A percentile compares a stretch with the other conserved stretches of the same genome.
These are phyloP conservation scores for Glebionis coronaria DNA, from an alignment of 129 eudicot species.

Conservation along the genomic window DNA sequence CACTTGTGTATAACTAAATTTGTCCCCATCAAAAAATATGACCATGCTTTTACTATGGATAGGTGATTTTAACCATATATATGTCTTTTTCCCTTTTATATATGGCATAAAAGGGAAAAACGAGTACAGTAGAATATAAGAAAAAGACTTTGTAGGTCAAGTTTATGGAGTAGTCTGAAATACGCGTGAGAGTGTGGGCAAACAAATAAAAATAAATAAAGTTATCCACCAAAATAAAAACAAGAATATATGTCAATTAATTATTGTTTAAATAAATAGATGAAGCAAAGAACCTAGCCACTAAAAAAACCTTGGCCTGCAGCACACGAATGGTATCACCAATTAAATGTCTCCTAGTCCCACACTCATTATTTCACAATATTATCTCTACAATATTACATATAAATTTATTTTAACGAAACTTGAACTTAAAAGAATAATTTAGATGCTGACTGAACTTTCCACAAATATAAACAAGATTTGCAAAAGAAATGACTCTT, in stretches of 20 bases:
- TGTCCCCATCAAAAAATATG: too few relatives aligned
- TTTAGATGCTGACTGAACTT: not conserved
- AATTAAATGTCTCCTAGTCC: not conserved
- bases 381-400: not conserved
- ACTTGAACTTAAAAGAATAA: not conserved
- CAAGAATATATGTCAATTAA: conserved; percentile 14
- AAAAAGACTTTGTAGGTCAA: too few relatives aligned
- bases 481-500: too few relatives aligned
- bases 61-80: too few relatives aligned
- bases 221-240: conserved; percentile 14
- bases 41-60: too few relatives aligned
- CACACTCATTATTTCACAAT: not conserved
- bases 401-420: not conserved
- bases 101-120: too few relatives aligned
- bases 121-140: too few relatives aligned
- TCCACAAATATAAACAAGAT: not conserved
- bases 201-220: not conserved
- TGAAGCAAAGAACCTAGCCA: conserved; percentile 31
- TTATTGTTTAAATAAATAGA: not conserved
- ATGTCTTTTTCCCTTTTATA: too few relatives aligned
- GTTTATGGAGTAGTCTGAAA: too few relatives aligned
- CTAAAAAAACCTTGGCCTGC: conserved; percentile 25
- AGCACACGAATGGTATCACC: conserved; percentile 32
- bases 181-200: not conserved
- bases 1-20: too few relatives aligned